Percentiles rank a stretch among this genome's conserved stretches.
Conservation (phyloP, 805 yeast genomes). For the Lipomyces yamanashiensis region DNA sequence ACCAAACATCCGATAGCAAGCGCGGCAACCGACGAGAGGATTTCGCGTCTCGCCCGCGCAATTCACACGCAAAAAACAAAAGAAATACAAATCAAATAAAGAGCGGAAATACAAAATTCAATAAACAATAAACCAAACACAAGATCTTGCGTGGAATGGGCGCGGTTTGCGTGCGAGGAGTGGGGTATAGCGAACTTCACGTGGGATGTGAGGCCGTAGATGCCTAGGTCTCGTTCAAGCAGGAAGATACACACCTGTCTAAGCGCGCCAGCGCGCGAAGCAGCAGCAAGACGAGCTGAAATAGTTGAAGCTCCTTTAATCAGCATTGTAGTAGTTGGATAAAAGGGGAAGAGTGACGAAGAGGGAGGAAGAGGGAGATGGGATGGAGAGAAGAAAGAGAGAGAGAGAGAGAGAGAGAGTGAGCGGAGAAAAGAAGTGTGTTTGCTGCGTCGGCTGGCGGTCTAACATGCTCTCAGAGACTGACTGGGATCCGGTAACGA, state of each 20-base stretch:
- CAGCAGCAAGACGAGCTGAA: slow-evolving; percentile 20
- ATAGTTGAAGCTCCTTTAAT: slow-evolving; percentile 20
- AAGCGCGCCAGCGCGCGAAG: slow-evolving; percentile 38
- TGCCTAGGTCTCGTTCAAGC: not conserved
- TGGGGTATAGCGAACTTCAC: not conserved
- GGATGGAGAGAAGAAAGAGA: not conserved
- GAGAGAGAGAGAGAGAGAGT: not conserved
- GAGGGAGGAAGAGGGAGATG: not conserved
- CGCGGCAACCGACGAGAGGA: not conserved
- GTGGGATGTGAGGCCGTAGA: slow-evolving; percentile 4
- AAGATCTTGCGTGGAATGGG: not conserved
- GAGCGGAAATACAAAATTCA: not conserved
- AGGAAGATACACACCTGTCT: slow-evolving; percentile 25
- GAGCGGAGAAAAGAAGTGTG: not conserved
- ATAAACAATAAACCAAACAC: not conserved
- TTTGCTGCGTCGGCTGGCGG: slow-evolving; percentile 15
- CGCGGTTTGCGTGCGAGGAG: not conserved
- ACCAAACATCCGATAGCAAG: slow-evolving; percentile 6
- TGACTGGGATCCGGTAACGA: not conserved
- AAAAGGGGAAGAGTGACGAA: slow-evolving; percentile 1
- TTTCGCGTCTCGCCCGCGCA: not conserved
- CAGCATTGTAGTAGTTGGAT: slow-evolving; percentile 21
- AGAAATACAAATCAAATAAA: not conserved
- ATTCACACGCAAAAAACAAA: not conserved
- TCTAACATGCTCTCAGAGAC: not conserved